phyloP scores from a whole-genome alignment of 371 early-diverging fungal genomes.

The Sporodiniella umbellata region DNA sequence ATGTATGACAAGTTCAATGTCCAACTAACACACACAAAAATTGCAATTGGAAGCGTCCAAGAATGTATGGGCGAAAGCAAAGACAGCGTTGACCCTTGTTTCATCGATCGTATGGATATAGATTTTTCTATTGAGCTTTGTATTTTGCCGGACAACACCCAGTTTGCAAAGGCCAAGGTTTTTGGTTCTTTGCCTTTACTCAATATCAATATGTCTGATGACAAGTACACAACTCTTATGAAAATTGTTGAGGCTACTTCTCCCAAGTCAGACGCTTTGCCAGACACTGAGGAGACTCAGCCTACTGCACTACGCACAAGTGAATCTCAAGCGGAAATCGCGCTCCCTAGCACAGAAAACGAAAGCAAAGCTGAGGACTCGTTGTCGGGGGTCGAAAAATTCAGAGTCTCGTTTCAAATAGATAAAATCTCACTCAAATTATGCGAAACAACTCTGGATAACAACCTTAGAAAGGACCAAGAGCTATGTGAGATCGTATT shows the following conservation, averaged over 20 bases:
- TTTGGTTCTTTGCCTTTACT: constrained; percentile 71
- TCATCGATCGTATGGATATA: constrained; percentile 73
- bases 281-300: neutral
- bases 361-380: constrained; percentile 9
- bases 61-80: constrained; percentile 72
- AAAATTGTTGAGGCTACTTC: constrained; percentile 61
- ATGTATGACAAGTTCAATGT: constrained; percentile 84
- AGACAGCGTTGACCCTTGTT: constrained; percentile 43
- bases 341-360: constrained; percentile 20
- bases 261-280: constrained; percentile 23
- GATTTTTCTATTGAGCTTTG: constrained; percentile 68
- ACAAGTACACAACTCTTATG: constrained; percentile 82
- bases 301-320: neutral
- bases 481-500: constrained; percentile 54
- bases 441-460: constrained; percentile 38
- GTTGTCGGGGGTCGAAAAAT: constrained; percentile 49
- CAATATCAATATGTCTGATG: constrained; percentile 76
- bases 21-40: constrained; percentile 61
- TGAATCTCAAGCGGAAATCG: constrained; percentile 1
- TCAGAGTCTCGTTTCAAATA: constrained; percentile 70
- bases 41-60: constrained; percentile 63
- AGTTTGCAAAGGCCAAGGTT: constrained; percentile 66
- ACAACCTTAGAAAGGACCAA: constrained; percentile 28
- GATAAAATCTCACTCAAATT: constrained; percentile 66
- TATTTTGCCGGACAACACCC: constrained; percentile 65